Evolutionary conservation across 495 filamentous ascomycete genomes (phyloP).

Genomic region (Penicillium fimorum): DNA sequence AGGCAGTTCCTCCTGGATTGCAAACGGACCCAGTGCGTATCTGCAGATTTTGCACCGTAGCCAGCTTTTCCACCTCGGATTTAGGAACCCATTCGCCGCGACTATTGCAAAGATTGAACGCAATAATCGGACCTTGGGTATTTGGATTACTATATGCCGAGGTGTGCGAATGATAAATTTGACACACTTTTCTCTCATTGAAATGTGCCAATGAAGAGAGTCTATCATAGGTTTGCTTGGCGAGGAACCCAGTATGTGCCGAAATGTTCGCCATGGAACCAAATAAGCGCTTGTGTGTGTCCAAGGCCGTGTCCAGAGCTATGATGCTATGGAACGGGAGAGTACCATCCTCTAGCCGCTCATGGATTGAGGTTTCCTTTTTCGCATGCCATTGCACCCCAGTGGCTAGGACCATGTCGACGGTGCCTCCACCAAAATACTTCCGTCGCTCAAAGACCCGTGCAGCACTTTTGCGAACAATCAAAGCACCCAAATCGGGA

Average conservation of each 20-base stretch:
- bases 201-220: slow-evolving; percentile 61
- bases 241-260: slow-evolving; percentile 70
- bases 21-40: slow-evolving; percentile 83
- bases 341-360: slow-evolving; percentile 85
- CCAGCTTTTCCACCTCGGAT: slow-evolving; percentile 80
- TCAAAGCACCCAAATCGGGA: slow-evolving; percentile 83
- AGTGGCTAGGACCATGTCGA: slow-evolving; percentile 65
- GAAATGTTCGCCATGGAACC: slow-evolving; percentile 68
- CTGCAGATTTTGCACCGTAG: slow-evolving; percentile 73
- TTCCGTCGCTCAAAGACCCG: slow-evolving; percentile 59
- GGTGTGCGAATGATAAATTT: slow-evolving; percentile 55
- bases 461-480: slow-evolving; percentile 72
- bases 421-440: slow-evolving; percentile 96
- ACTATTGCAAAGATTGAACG: slow-evolving; percentile 75
- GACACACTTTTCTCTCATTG: slow-evolving; percentile 65
- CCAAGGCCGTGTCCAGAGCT: slow-evolving; percentile 71
- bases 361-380: slow-evolving; percentile 71
- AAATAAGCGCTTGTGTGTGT: slow-evolving; percentile 66
- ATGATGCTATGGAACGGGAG: slow-evolving; percentile 85
- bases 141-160: slow-evolving; percentile 40
- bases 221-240: slow-evolving; percentile 54
- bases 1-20: slow-evolving; percentile 83
- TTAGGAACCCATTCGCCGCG: slow-evolving; percentile 73
- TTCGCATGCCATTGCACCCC: slow-evolving; percentile 63
- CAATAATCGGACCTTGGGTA: slow-evolving; percentile 73